Percentiles rank a stretch among this genome's conserved stretches.
phyloP scores from a whole-genome alignment of 225 moss, liverwort and hornwort species.

The Bryoerythrophyllum caledonicum region DNA sequence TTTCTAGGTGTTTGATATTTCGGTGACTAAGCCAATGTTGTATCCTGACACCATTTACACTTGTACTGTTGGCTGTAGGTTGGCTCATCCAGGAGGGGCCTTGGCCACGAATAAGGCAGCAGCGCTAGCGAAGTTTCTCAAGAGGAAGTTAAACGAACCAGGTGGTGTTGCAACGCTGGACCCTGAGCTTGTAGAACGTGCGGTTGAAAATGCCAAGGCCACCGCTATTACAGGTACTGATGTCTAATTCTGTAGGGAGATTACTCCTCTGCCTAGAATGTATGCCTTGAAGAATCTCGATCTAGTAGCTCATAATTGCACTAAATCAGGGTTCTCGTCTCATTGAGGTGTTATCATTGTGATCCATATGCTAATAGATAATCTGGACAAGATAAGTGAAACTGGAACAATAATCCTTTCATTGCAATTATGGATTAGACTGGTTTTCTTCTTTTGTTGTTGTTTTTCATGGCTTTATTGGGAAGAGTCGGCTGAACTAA shows the following conservation, averaged over 20 bases:
- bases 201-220: conserved; percentile 83
- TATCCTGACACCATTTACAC: too few relatives aligned
- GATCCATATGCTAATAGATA: too few relatives aligned
- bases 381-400: too few relatives aligned
- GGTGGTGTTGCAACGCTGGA: conserved; percentile 78
- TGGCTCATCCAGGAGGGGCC: conserved; percentile 95
- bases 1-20: too few relatives aligned
- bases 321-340: too few relatives aligned
- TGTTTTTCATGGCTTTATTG: conserved; percentile 4
- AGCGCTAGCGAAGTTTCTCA: conserved; percentile 86
- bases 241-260: neutral
- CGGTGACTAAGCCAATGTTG: too few relatives aligned
- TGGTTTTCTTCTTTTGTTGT: neutral
- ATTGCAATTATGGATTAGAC: neutral
- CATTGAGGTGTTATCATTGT: too few relatives aligned
- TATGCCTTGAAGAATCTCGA: too few relatives aligned
- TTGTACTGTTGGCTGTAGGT: conserved; percentile 38
- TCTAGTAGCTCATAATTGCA: too few relatives aligned
- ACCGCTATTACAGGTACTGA: conserved; percentile 59
- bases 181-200: conserved; percentile 87
- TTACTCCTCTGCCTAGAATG: neutral
- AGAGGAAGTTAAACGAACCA: conserved; percentile 76
- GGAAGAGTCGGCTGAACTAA: neutral
- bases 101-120: conserved; percentile 97
- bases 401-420: too few relatives aligned